Evolutionary conservation across 2,329 filamentous ascomycete genomes (phyloP), one percentile per base, ranked within the genome.

Genomic region (Penicillium brevicompactum): DNA sequence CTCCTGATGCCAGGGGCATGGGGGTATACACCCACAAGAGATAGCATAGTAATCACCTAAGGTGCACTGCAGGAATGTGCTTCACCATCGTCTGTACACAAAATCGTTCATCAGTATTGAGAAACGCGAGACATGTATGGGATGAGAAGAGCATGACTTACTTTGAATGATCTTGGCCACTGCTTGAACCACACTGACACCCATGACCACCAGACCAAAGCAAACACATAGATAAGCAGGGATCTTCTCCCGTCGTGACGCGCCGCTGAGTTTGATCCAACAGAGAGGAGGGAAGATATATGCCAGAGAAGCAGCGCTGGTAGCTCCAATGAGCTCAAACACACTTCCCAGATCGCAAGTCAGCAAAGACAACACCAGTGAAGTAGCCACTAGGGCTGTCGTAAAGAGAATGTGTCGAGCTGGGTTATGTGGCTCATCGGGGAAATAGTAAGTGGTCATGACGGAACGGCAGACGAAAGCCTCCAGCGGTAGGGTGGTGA

Each of bases 401-500:
- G 89, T 96, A 72, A 97, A 89, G 56, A 95, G 84, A 44, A 99
- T 76, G 74, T 99, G 94, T 42, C 92, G 86, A 60, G 87, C 87
- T 66, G 91, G 85, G 71, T 92, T 87, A 78, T 92, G 96, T 0
- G 89, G 88, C 63, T 91, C 84, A 55, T 83, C 78, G 1, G 85
- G 82, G 62, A 87, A 88, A 73, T 84, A 89, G 70, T 96, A 97
- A 60, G 91, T 92, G 64, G 91, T 84, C 90, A 97, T 96, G 60
- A 97, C 92, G 75, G 97, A 94, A 68, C 94, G 86, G 75, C 94
- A 99, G 51, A 99, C 94, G 73, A 99, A 99, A 14, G 92, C 92
- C 80, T 99, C 94, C 57, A 99, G 87, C 0, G 94, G 94, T 34
- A 99, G 81, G 1, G 94, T 97, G 13, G 94, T 97, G 67, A 99